phyloP scores from a whole-genome alignment of 306 rosid genomes.

The Pyrus communis region DNA sequence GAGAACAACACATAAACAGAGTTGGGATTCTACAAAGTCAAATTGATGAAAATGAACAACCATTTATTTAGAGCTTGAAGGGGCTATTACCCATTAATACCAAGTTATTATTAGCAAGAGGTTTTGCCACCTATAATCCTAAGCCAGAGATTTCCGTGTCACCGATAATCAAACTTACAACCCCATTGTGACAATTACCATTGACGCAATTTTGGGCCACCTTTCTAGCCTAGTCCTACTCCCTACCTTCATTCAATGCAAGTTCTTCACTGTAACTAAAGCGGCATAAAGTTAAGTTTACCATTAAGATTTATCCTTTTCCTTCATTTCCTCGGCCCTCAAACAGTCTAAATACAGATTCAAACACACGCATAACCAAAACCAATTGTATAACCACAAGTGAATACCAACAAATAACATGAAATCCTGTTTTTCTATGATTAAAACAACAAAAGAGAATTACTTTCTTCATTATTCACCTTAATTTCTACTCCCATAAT shows the following conservation, averaged over 20 bases:
- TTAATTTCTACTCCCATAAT: background rate
- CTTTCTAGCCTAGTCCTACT: background rate
- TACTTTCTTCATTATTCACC: background rate
- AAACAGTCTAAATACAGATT: background rate
- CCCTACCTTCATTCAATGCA: background rate
- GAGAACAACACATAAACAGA: too few species aligned
- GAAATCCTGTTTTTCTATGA: background rate
- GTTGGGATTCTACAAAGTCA: too few species aligned
- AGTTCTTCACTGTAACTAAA: background rate
- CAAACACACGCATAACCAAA: background rate
- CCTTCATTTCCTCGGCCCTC: background rate
- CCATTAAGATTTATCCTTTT: background rate
- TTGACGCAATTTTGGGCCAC: background rate
- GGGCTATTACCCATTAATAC: too few species aligned
- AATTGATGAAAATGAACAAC: too few species aligned
- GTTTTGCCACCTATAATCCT: background rate
- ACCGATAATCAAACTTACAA: background rate
- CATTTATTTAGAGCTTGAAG: too few species aligned
- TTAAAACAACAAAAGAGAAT: background rate
- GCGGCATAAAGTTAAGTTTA: background rate
- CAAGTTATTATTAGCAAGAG: background rate
- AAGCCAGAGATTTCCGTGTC: background rate
- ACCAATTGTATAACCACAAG: background rate
- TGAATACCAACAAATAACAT: background rate
- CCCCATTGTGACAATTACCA: background rate